These are phyloP conservation scores for Dactylis glomerata DNA, from an alignment of 176 grass and related monocot genomes.

Conservation along the genomic window DNA sequence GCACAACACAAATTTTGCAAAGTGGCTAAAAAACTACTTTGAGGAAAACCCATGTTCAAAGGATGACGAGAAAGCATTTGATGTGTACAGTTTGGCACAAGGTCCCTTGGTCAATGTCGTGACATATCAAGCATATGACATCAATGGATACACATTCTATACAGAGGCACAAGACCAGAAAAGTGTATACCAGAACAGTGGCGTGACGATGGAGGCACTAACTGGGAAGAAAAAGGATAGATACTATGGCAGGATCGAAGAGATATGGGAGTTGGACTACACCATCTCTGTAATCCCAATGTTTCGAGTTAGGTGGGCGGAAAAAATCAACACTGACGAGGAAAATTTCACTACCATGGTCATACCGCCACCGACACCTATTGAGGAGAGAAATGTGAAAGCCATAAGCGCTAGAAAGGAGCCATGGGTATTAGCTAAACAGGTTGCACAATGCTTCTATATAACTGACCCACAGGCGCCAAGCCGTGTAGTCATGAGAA, in stretches of 20 bases:
- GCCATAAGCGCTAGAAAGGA: background rate
- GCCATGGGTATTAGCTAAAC: background rate
- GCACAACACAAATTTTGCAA: background rate
- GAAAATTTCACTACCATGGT: background rate
- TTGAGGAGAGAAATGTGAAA: background rate
- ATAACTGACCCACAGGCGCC: background rate
- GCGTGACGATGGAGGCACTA: background rate
- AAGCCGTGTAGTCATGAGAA: background rate
- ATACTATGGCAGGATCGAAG: background rate
- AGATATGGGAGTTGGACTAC: background rate
- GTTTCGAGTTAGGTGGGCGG: background rate
- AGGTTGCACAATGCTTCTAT: background rate
- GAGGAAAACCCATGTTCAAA: background rate
- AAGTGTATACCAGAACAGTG: background rate
- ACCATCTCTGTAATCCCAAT: background rate
- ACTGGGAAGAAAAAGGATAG: background rate
- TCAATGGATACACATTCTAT: background rate
- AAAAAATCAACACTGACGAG: background rate
- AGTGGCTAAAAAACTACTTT: background rate
- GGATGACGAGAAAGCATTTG: background rate
- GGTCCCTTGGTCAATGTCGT: background rate
- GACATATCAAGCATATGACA: background rate
- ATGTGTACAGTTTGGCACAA: background rate
- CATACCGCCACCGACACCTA: background rate
- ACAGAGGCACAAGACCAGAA: background rate